Conservation (phyloP, 306 rosid genomes). For the Cucurbita maxima region DNA sequence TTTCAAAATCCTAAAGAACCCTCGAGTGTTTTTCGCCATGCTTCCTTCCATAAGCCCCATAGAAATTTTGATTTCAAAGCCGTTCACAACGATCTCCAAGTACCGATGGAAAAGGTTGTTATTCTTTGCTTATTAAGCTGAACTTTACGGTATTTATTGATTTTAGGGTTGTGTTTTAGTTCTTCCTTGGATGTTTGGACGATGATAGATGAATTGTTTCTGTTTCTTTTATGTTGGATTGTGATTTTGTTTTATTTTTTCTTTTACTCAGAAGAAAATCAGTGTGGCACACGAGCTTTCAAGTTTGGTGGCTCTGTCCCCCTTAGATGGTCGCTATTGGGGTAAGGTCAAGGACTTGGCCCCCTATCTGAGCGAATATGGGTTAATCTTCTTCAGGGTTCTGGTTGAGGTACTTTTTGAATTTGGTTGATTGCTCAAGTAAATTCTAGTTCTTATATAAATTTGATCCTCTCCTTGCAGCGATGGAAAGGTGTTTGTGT, state of each 20-base stretch:
- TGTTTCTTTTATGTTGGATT: neutral
- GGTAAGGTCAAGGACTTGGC: conserved; percentile 45
- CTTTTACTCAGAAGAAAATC: neutral
- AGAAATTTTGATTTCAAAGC: conserved; percentile 22
- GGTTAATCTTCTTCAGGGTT: conserved; percentile 40
- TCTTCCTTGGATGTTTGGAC: neutral
- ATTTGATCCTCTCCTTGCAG: neutral
- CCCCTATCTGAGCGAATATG: conserved; percentile 50
- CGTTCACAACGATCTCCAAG: conserved; percentile 1
- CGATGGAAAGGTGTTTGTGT: neutral
- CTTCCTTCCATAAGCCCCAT: conserved; percentile 2
- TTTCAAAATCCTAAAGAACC: neutral
- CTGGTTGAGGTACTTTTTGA: conserved; percentile 43
- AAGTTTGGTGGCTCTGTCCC: conserved; percentile 47
- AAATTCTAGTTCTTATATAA: neutral
- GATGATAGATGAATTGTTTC: neutral
- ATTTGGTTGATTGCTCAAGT: neutral
- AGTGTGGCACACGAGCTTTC: conserved; percentile 26
- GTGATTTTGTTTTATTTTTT: neutral
- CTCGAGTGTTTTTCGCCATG: neutral
- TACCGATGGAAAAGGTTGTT: conserved; percentile 6
- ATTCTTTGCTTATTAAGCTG: neutral
- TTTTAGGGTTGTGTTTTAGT: neutral
- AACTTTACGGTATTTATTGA: neutral
- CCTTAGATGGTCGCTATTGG: conserved; percentile 66